Evolutionary conservation across 192 early-diverging fungal genomes (phyloP).

Genomic region (Gaertneriomyces sp.): DNA sequence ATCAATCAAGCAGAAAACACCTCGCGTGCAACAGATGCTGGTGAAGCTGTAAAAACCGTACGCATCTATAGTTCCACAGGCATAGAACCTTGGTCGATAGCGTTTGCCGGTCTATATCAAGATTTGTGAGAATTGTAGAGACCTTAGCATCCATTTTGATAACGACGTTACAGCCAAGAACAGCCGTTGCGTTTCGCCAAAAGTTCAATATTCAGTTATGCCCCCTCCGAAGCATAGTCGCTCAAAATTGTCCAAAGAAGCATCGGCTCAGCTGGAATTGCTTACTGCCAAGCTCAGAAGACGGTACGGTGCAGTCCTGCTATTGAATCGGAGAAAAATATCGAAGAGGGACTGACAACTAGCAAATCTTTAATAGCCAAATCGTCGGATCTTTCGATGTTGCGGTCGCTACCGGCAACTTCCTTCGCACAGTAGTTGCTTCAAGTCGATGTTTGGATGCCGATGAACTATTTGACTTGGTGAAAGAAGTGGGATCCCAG

Average conservation of each 20-base stretch:
- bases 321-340: background rate
- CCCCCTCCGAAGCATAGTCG: no score
- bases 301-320: constrained; percentile 15
- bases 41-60: no score
- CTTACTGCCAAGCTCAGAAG: constrained; percentile 30
- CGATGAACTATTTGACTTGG: constrained; percentile 51
- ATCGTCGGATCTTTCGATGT: constrained; percentile 40
- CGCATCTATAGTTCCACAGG: no score
- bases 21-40: no score
- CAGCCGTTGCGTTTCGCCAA: no score
- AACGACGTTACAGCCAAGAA: no score
- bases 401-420: constrained; percentile 64
- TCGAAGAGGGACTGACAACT: background rate
- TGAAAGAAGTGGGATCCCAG: constrained; percentile 66
- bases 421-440: constrained; percentile 76
- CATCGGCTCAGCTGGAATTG: constrained; percentile 20
- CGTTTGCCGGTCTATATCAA: no score
- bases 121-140: no score
- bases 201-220: no score
- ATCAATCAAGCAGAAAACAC: no score
- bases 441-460: constrained; percentile 69
- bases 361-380: constrained; percentile 33
- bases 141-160: no score
- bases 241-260: constrained; percentile 19
- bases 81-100: no score